phyloP scores from a whole-genome alignment of 345 rosid genomes.

The Cardamine chenopodiifolia region DNA sequence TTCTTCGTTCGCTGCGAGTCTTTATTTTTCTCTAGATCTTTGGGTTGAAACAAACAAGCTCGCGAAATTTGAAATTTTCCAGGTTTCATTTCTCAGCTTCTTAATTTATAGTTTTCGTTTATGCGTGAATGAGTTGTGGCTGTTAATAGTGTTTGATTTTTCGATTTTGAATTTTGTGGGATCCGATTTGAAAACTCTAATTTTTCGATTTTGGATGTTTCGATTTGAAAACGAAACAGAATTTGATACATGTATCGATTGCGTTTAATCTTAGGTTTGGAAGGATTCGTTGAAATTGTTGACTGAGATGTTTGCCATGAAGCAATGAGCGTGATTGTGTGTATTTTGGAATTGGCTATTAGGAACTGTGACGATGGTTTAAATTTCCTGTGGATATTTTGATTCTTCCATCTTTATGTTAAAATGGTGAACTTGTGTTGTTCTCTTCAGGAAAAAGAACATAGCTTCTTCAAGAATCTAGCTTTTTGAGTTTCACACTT shows the following conservation, averaged over 20 bases:
- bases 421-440: neutral
- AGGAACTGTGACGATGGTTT: slow-evolving; percentile 19
- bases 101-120: neutral
- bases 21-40: slow-evolving; percentile 30
- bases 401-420: neutral
- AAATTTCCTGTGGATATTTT: slow-evolving; percentile 5
- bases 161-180: neutral
- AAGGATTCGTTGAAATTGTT: slow-evolving; percentile 19
- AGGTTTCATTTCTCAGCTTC: slow-evolving; percentile 25
- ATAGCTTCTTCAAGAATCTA: neutral
- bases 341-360: neutral
- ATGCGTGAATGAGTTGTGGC: neutral
- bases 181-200: slow-evolving; percentile 13
- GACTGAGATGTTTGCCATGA: slow-evolving; percentile 10
- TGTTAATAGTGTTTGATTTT: neutral
- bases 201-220: neutral
- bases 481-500: slow-evolving; percentile 10
- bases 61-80: neutral
- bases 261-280: neutral
- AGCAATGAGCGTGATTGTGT: slow-evolving; percentile 29
- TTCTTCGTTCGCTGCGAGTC: slow-evolving; percentile 25
- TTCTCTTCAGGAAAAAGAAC: neutral
- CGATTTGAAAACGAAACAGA: neutral
- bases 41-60: slow-evolving; percentile 34
- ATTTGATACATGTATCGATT: slow-evolving; percentile 1